These are phyloP conservation scores for Diaporthe batatas DNA, from an alignment of 2,329 filamentous ascomycete genomes.

Conservation along the genomic window DNA sequence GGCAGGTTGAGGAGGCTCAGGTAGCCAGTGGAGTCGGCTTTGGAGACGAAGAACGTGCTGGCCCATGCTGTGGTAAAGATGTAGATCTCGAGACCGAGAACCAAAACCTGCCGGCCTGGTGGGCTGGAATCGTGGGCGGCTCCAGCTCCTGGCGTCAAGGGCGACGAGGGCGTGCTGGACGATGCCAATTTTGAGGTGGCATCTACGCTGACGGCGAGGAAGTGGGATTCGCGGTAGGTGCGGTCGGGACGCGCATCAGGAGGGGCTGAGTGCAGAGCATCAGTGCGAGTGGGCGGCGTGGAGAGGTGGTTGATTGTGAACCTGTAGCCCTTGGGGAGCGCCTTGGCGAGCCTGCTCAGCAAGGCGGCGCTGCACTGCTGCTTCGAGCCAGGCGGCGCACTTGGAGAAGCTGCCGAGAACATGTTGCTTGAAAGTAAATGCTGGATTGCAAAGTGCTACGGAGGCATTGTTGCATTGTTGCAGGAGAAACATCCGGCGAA, in stretches of 20 bases:
- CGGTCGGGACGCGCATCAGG: slow-evolving; percentile 78
- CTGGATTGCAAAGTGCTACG: slow-evolving; percentile 4
- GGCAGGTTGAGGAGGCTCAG: slow-evolving; percentile 76
- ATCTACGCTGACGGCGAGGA: slow-evolving; percentile 67
- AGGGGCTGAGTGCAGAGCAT: slow-evolving; percentile 83
- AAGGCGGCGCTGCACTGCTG: slow-evolving; percentile 50
- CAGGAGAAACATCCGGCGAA: not conserved
- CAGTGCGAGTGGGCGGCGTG: slow-evolving; percentile 80
- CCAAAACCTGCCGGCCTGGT: slow-evolving; percentile 67
- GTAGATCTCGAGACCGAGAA: slow-evolving; percentile 88
- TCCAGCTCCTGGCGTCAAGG: slow-evolving; percentile 44
- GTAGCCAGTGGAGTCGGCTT: slow-evolving; percentile 96
- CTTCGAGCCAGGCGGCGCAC: slow-evolving; percentile 40
- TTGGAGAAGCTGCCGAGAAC: slow-evolving; percentile 39
- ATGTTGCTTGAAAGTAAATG: slow-evolving; percentile 42
- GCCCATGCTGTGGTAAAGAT: slow-evolving; percentile 85
- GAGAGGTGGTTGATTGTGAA: slow-evolving; percentile 89
- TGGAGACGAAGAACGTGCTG: slow-evolving; percentile 93
- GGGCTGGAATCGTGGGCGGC: slow-evolving; percentile 47
- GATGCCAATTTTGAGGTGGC: slow-evolving; percentile 39
- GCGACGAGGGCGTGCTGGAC: slow-evolving; percentile 38
- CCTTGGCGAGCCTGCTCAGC: slow-evolving; percentile 58
- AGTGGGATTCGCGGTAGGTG: slow-evolving; percentile 91
- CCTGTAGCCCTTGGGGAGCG: slow-evolving; percentile 65
- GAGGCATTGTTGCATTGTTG: slow-evolving; percentile 17